phyloP scores from a whole-genome alignment of 2,329 filamentous ascomycete species.

The Penicillium italicum region DNA sequence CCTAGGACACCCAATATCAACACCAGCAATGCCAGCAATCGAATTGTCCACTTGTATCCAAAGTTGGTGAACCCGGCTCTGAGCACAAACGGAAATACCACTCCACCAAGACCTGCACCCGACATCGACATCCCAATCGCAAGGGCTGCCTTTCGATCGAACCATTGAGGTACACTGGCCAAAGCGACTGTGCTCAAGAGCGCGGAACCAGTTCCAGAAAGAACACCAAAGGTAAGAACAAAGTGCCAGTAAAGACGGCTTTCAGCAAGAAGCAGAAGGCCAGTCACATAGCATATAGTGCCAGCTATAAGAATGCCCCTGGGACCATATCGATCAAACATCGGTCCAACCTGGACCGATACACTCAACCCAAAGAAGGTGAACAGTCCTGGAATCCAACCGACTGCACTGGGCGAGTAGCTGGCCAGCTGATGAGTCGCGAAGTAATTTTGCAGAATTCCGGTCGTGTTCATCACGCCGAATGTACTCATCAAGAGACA shows the following conservation, averaged over 20 bases:
- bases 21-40: conserved; percentile 38
- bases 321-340: conserved; percentile 51
- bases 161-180: conserved; percentile 43
- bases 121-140: conserved; percentile 42
- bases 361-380: conserved; percentile 45
- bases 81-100: conserved; percentile 39
- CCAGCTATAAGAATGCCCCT: conserved; percentile 42
- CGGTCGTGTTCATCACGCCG: conserved; percentile 51
- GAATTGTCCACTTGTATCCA: conserved; percentile 41
- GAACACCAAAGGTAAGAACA: conserved; percentile 39
- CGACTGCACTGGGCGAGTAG: conserved; percentile 46
- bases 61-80: conserved; percentile 31
- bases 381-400: conserved; percentile 51
- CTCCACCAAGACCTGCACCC: conserved; percentile 39
- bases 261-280: conserved; percentile 47
- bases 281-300: conserved; percentile 37
- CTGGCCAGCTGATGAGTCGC: conserved; percentile 43
- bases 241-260: conserved; percentile 51
- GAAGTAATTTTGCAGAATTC: conserved; percentile 49
- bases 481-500: conserved; percentile 40
- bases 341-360: conserved; percentile 48
- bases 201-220: conserved; percentile 37
- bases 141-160: conserved; percentile 38
- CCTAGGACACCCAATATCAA: conserved; percentile 32
- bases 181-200: conserved; percentile 40